Conservation (phyloP, 1,284 basidiomycete species). For the Moesziomyces aphidis region DNA sequence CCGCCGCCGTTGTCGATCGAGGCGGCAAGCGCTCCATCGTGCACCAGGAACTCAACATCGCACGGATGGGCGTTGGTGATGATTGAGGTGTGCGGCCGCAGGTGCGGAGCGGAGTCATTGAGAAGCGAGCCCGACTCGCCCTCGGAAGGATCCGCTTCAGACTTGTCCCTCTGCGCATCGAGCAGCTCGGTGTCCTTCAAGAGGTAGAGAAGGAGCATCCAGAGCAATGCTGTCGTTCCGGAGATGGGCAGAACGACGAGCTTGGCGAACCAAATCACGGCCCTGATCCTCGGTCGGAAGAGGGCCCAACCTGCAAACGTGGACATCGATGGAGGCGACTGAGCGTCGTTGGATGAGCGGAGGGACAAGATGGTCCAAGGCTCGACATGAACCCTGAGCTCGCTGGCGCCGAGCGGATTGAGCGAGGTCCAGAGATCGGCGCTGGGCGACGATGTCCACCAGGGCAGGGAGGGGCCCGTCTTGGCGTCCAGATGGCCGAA, state of each 20-base stretch:
- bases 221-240: slow-evolving; percentile 80
- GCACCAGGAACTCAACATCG: slow-evolving; percentile 83
- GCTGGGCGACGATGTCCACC: slow-evolving; percentile 63
- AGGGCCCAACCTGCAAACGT: slow-evolving; percentile 58
- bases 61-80: slow-evolving; percentile 80
- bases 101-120: slow-evolving; percentile 6
- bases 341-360: slow-evolving; percentile 65
- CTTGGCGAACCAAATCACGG: slow-evolving; percentile 79
- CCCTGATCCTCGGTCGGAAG: slow-evolving; percentile 69
- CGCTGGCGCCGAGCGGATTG: slow-evolving; percentile 77
- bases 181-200: slow-evolving; percentile 91
- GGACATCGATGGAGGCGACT: slow-evolving; percentile 67
- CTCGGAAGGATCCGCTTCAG: slow-evolving; percentile 32
- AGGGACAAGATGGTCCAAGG: slow-evolving; percentile 81
- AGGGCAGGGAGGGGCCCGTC: slow-evolving; percentile 31
- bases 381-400: slow-evolving; percentile 84
- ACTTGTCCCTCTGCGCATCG: slow-evolving; percentile 79
- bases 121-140: slow-evolving; percentile 61
- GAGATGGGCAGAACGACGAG: slow-evolving; percentile 87
- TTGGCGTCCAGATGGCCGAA: slow-evolving; percentile 45
- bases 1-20: slow-evolving; percentile 78
- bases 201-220: slow-evolving; percentile 84
- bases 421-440: slow-evolving; percentile 79
- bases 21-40: slow-evolving; percentile 77
- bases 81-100: slow-evolving; percentile 74